Base-by-base conservation (phyloP, 2,329 filamentous ascomycete genomes). In the Colletotrichum sp. region DNA sequence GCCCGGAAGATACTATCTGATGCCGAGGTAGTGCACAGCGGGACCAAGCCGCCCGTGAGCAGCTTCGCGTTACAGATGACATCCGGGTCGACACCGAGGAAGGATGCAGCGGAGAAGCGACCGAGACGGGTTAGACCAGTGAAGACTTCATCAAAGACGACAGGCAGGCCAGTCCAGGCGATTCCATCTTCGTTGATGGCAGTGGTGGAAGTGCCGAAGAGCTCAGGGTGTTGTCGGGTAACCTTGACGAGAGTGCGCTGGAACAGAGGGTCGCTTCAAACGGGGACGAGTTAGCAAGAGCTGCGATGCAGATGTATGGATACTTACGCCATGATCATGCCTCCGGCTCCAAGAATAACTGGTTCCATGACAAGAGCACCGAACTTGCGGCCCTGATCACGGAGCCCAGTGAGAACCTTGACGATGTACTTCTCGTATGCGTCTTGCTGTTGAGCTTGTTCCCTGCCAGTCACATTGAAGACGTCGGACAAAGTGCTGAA, bases 71-170 rank as follows among this genome's bases (percentile, higher is more conserved):
- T 94, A 0, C 96, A 94, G 0, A 93, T 92, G 63, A 98, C 93
- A 80, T 98, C 95, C 0, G 95, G 90, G 36, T 95, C 84, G 0
- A 92, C 86, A 7, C 88, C 87, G 5, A 98, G 89, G 83, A 96
- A 94, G 0, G 92, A 93, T 0, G 94, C 91, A 0, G 95, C 89
- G 2, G 91, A 92, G 81, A 93, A 92, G 52, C 92, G 91, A 3
- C 95, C 95, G 1, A 98, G 91, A 15, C 95, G 94, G 82, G 96
- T 96, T 6, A 98, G 87, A 2, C 95, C 95, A 0, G 95, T 96
- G 84, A 98, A 98, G 44, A 98, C 95, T 82, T 98, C 95, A 81
- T 98, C 95, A 78, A 95, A 95, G 79, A 98, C 88, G 52, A 98
- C 86, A 0, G 95, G 95, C 6, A 98, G 89, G 3, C 95, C 95